Conservation (phyloP, 2,329 filamentous ascomycete species). For the Fusarium sulawesiense region DNA sequence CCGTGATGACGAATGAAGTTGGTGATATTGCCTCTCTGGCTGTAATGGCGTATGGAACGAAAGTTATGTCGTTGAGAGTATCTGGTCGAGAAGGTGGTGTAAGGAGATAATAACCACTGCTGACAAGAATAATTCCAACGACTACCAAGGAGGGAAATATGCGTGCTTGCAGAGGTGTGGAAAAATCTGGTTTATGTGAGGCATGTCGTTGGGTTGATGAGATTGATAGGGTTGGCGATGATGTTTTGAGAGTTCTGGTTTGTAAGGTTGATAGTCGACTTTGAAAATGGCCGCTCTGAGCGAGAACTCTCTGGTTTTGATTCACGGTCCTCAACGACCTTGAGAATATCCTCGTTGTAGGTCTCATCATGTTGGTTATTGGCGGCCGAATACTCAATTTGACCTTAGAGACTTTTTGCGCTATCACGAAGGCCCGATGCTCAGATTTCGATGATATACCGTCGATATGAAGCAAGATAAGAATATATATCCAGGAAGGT, state of each 20-base stretch:
- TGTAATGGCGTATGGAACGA: conserved; percentile 74
- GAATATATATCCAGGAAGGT: fast-evolving
- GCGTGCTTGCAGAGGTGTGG: conserved; percentile 55
- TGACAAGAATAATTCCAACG: conserved; percentile 38
- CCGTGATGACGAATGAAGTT: conserved; percentile 75
- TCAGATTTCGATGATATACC: not conserved
- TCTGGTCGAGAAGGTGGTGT: conserved; percentile 40
- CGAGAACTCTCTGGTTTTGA: not conserved
- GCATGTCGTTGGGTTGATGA: not conserved
- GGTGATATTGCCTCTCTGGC: conserved; percentile 71
- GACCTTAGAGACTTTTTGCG: not conserved
- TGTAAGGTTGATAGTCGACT: not conserved
- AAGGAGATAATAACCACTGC: conserved; percentile 44
- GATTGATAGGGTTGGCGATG: not conserved
- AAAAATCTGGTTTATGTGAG: conserved; percentile 52
- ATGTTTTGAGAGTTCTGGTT: not conserved
- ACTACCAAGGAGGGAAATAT: conserved; percentile 41
- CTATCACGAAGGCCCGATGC: not conserved
- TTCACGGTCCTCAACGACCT: not conserved
- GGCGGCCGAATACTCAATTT: not conserved
- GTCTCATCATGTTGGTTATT: conserved; percentile 8
- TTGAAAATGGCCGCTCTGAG: not conserved
- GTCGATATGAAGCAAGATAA: not conserved
- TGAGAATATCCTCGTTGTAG: conserved; percentile 10
- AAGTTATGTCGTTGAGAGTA: conserved; percentile 68